Conservation (phyloP, 108 stramenopile genomes). For the Cylindrotheca closterium region DNA sequence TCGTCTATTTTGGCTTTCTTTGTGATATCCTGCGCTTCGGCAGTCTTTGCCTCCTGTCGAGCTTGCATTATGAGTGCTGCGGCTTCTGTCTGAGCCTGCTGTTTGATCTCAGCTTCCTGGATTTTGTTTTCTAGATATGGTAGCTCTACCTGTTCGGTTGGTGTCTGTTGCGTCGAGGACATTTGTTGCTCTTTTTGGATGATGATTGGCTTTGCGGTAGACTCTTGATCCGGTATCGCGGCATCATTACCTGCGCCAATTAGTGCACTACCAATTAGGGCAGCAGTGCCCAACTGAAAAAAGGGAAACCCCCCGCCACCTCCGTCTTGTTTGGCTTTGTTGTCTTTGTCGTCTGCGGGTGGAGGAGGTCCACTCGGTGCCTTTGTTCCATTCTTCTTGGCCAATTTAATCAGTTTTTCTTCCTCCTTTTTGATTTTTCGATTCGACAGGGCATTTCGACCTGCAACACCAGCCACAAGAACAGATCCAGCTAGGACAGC, state of each 20-base stretch:
- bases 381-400: background rate
- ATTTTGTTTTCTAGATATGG: background rate
- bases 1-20: background rate
- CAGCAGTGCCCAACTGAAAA: background rate
- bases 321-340: too few relatives aligned
- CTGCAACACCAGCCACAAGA: background rate
- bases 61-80: background rate
- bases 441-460: background rate
- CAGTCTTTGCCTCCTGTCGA: background rate
- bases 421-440: background rate
- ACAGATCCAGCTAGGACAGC: background rate
- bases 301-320: background rate
- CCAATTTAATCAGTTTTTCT: background rate
- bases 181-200: background rate
- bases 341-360: background rate
- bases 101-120: background rate
- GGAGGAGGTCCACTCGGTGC: background rate
- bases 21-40: background rate
- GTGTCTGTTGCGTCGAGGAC: background rate
- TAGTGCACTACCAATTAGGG: background rate
- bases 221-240: background rate
- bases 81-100: background rate
- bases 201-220: background rate
- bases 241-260: background rate
- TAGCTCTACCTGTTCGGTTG: background rate